Percentiles rank a stretch among this genome's conserved stretches.
Conservation (phyloP, 768 basidiomycete genomes). For the Rhizopogon vesiculosus region DNA sequence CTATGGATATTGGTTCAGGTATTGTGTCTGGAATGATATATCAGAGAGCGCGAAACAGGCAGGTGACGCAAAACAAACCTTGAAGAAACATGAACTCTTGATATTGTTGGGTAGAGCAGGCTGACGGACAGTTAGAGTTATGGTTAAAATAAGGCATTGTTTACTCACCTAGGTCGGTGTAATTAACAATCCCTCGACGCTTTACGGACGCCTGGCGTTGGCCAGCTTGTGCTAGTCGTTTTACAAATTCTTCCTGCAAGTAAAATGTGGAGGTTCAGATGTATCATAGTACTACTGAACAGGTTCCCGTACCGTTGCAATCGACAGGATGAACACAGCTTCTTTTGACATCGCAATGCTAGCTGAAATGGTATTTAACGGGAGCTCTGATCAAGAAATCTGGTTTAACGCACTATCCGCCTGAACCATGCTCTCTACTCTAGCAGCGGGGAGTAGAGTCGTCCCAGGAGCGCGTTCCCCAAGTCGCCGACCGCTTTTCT, state of each 20-base stretch:
- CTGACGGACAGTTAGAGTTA: conserved; percentile 30
- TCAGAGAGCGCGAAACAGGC: conserved; percentile 2
- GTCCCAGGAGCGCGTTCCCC: conserved; percentile 57
- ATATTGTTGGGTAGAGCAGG: conserved; percentile 53
- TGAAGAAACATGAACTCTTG: conserved; percentile 71
- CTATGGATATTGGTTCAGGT: conserved; percentile 54
- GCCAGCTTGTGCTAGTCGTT: conserved; percentile 66
- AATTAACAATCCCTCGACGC: conserved; percentile 54
- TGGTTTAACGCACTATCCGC: conserved; percentile 55
- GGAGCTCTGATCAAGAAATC: not conserved
- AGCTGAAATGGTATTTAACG: conserved; percentile 10
- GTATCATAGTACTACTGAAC: conserved; percentile 4
- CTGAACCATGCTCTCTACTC: conserved; percentile 74
- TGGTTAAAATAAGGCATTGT: not conserved
- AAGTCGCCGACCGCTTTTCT: conserved; percentile 22
- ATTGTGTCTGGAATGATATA: conserved; percentile 49
- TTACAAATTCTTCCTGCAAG: conserved; percentile 79
- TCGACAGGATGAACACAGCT: conserved; percentile 65
- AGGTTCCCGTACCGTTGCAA: conserved; percentile 60
- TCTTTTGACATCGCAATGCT: conserved; percentile 72
- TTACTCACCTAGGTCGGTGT: conserved; percentile 70
- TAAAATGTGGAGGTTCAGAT: not conserved
- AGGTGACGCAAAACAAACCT: conserved; percentile 33
- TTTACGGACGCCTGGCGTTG: conserved; percentile 59
- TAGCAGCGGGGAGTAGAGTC: conserved; percentile 58